Base-by-base conservation (phyloP, 352 stramenopile species). In the Phytopythium kandeliae region DNA sequence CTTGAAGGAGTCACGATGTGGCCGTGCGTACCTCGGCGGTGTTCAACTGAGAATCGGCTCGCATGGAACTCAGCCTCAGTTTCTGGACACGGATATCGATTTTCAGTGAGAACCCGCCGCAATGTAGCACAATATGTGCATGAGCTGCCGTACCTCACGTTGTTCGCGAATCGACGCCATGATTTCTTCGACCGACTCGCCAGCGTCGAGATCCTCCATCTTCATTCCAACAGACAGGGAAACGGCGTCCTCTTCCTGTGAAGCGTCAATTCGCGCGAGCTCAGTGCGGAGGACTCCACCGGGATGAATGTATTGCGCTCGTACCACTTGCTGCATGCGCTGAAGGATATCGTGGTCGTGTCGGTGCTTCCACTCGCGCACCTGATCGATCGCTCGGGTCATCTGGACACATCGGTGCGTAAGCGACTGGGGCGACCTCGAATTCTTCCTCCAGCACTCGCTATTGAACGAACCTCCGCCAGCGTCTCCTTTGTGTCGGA, bases 351-450 rank as follows among this genome's bases (percentile, higher is more conserved):
- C 36, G 3, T 62, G 40, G n/a, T 69, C 28, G 13, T 76, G 69
- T 1, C 38, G 7, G 6, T 68, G 35, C 57, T 69, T 79, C 74
- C 74, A 86, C 8, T 46, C 31, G 33, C 53, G 48, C 10, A 86
- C 47, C 9, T 67, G 50, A 10, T 67, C 54, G 28, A 86, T 83
- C 25, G 62, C 58, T 51, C 62, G 63, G 33, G 38, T 69, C 67
- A 86, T 83, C 74, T 83, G 16, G 19, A 15, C 2, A 25, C 31
- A 50, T 25, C 25, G 3, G 19, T 26, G n/a, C n/a, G n/a, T n/a
- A n/a, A n/a, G n/a, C n/a, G n/a, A n/a, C n/a, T n/a, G n/a, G n/a
- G n/a, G n/a, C n/a, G n/a, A n/a, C 37, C 17, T 24, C 4, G 22
- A n/a, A 46, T 41, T 37, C n/a, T 22, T 4, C 12, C n/a, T 40